These are phyloP conservation scores for Candida buenavistaensis DNA, from an alignment of 1,139 yeast species.

Conservation along the genomic window DNA sequence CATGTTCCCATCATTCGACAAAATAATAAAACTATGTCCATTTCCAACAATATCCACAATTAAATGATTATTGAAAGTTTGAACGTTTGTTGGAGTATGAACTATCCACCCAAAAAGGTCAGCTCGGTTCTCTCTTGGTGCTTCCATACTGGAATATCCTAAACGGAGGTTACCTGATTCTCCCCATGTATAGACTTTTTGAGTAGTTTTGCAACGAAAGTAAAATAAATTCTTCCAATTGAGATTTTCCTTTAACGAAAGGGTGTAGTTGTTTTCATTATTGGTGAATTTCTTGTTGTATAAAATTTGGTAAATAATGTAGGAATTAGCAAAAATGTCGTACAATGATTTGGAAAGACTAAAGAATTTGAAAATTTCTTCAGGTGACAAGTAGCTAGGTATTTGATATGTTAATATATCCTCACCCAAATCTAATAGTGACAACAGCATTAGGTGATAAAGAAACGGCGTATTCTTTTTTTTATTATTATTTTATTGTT, in stretches of 20 bases:
- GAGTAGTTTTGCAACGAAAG: constrained; percentile 37
- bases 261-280: constrained; percentile 25
- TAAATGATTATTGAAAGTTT: constrained; percentile 32
- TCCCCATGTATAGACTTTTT: constrained; percentile 67
- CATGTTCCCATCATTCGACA: constrained; percentile 54
- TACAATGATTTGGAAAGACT: constrained; percentile 33
- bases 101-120: constrained; percentile 33
- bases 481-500: no score
- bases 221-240: constrained; percentile 56
- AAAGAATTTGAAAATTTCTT: constrained; percentile 51
- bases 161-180: constrained; percentile 52
- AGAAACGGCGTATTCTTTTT: no score
- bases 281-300: constrained; percentile 47
- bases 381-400: constrained; percentile 37
- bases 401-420: constrained; percentile 47
- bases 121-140: constrained; percentile 29
- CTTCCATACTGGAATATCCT: constrained; percentile 45
- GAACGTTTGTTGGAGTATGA: constrained; percentile 40
- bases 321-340: constrained; percentile 27
- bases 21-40: constrained; percentile 66
- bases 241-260: constrained; percentile 40
- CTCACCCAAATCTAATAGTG: constrained; percentile 32
- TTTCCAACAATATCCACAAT: constrained; percentile 62
- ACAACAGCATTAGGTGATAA: constrained; percentile 1
- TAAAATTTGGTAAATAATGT: constrained; percentile 44